Evolutionary conservation across 257 asterid species (phyloP), one percentile per base, ranked within the genome.

Genomic region (Datura wrightii): DNA sequence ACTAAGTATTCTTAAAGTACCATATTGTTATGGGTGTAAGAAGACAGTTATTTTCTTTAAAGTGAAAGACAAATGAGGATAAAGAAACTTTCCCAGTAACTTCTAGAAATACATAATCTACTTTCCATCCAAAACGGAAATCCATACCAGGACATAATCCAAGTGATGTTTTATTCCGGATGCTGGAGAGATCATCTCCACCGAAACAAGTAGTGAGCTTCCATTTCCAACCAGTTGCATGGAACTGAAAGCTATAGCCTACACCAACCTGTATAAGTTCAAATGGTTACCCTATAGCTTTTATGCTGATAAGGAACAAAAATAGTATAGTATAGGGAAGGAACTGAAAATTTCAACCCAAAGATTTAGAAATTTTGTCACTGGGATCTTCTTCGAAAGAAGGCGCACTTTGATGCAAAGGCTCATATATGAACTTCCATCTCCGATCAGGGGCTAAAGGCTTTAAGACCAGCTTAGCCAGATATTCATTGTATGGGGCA

Each of bases 221-320:
- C 98, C 98, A 96, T 90, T 96, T 95, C 99, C 99, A 96, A 83
- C 98, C 98, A n/a, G 97, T 96, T 80, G 98, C 93, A 48, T 89
- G 96, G 87, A 91, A 83, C 90, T 90, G 91, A 91, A 96, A 96
- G 92, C 95, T 94, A 90, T 96, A 98, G 85, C 98, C 98, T 69
- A 96, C 88, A 84, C 99, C 99, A 79, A 96, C 96, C 99, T 96
- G 92, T 85, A 84, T 52, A 70, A 84, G 50, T 58, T n/a, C 31
- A 60, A 72, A 34, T 52, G 46, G 39, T 48, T 19, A 11, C 6
- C 42, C 80, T 74, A 48, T 74, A 6, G 11, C 11, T 2, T 74
- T 19, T 74, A 6, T 48, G 80, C 19, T 6, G 60, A 74, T 48
- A 48, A 74, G 62, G 6, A 15, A 31, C 1, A 24, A 56, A 50